These are phyloP conservation scores for Ophiosphaerella korrae DNA, from an alignment of 2,329 filamentous ascomycete species.

Conservation along the genomic window DNA sequence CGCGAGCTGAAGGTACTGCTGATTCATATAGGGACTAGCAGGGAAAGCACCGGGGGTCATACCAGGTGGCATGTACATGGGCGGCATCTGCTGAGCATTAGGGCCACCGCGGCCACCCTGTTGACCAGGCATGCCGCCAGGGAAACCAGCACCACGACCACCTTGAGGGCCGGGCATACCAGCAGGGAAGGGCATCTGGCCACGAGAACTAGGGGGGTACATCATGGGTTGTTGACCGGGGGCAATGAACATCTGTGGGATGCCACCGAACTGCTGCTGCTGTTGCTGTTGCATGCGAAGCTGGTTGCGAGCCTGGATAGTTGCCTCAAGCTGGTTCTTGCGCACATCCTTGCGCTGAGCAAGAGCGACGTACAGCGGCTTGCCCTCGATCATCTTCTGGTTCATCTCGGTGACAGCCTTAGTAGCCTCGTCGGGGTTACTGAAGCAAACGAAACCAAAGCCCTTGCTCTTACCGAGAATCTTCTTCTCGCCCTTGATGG, in stretches of 20 bases:
- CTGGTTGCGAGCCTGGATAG: constrained; percentile 98
- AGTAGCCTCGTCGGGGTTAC: constrained; percentile 97
- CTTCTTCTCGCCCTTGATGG: constrained; percentile 65
- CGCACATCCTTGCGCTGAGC: constrained; percentile 99
- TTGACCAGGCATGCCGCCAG: constrained; percentile 78
- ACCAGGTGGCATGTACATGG: constrained; percentile 76
- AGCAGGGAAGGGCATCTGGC: constrained; percentile 66
- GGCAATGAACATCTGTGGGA: constrained; percentile 86
- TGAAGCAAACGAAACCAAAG: constrained; percentile 99
- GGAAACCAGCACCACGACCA: constrained; percentile 85
- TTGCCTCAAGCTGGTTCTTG: constrained; percentile 98
- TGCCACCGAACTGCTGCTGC: constrained; percentile 61
- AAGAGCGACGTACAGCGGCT: constrained; percentile 96
- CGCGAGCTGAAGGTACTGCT: constrained; percentile 78
- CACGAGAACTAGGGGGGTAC: constrained; percentile 62
- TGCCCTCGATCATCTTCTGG: constrained; percentile 96
- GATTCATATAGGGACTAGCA: constrained; percentile 67
- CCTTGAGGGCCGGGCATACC: constrained; percentile 72
- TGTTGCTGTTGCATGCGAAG: constrained; percentile 95
- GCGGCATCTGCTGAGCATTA: constrained; percentile 76
- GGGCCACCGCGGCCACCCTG: constrained; percentile 86
- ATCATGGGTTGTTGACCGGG: constrained; percentile 75
- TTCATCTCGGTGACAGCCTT: constrained; percentile 99
- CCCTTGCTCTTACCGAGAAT: constrained; percentile 97
- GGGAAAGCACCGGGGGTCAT: constrained; percentile 71